phyloP scores from a whole-genome alignment of 768 basidiomycete genomes.

The Naganishia vishniacii region DNA sequence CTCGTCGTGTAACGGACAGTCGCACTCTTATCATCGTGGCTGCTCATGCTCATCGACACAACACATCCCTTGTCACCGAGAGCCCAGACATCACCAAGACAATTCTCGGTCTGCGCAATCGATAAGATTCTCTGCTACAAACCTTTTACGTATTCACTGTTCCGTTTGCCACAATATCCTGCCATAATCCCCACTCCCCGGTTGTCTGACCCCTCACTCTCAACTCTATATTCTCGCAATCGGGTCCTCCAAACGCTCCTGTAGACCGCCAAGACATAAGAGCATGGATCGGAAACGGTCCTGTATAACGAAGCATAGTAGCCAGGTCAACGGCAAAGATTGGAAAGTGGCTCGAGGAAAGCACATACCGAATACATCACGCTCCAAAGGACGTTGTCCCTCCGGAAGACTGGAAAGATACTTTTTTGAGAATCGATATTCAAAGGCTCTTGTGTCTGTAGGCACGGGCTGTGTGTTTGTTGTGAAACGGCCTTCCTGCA shows the following conservation, averaged over 20 bases:
- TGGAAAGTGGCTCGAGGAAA: neutral
- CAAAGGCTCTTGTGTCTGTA: conserved; percentile 41
- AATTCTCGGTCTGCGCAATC: too few species aligned
- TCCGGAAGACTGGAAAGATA: conserved; percentile 44
- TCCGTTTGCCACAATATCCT: conserved; percentile 35
- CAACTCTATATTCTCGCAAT: conserved; percentile 48
- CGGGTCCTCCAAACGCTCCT: conserved; percentile 47
- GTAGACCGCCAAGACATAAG: conserved; percentile 44
- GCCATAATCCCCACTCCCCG: conserved; percentile 40
- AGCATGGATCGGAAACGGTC: conserved; percentile 43
- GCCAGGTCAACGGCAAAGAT: neutral
- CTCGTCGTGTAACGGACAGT: too few species aligned
- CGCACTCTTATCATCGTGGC: too few species aligned
- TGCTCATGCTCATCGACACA: too few species aligned
- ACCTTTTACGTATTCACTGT: too few species aligned
- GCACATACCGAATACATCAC: conserved; percentile 49
- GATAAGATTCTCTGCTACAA: too few species aligned
- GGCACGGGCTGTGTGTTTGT: conserved; percentile 13
- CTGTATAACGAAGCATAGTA: conserved; percentile 26
- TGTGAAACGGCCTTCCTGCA: conserved; percentile 16
- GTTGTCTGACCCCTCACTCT: conserved; percentile 24
- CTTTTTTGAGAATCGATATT: conserved; percentile 48
- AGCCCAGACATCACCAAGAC: too few species aligned
- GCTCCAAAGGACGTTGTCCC: conserved; percentile 45
- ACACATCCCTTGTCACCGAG: too few species aligned